Conservation (phyloP, 2,329 filamentous ascomycete genomes). For the Magnaporthales sp. region DNA sequence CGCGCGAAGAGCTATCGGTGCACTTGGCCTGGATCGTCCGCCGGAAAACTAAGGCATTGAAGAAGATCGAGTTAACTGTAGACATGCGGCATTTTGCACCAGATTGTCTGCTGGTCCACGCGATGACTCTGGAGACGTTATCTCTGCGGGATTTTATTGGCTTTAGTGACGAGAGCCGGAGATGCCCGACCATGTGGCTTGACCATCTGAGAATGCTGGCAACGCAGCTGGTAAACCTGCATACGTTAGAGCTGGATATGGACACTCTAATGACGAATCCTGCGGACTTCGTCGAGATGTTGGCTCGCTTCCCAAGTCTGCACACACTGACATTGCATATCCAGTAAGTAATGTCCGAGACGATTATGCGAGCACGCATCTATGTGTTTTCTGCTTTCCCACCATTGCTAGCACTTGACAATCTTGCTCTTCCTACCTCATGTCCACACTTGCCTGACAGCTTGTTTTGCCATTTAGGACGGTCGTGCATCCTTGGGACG, state of each 20-base stretch:
- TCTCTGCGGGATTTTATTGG: slow-evolving; percentile 36
- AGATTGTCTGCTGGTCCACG: slow-evolving; percentile 29
- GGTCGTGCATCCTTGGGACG: slow-evolving; percentile 23
- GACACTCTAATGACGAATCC: slow-evolving; percentile 25
- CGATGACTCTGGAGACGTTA: slow-evolving; percentile 25
- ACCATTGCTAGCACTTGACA: background rate
- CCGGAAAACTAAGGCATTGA: slow-evolving; percentile 26
- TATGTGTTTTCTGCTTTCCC: background rate
- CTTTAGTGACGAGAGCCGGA: slow-evolving; percentile 31
- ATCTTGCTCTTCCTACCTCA: background rate
- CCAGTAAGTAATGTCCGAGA: slow-evolving; percentile 14
- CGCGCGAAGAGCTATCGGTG: slow-evolving; percentile 28
- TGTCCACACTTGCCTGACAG: background rate
- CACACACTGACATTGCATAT: slow-evolving; percentile 33
- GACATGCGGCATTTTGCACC: slow-evolving; percentile 30
- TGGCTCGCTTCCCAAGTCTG: slow-evolving; percentile 30
- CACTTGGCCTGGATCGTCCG: slow-evolving; percentile 29
- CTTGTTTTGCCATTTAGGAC: slow-evolving; percentile 16
- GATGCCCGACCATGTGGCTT: slow-evolving; percentile 30
- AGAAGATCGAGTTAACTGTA: slow-evolving; percentile 30
- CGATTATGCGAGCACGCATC: background rate
- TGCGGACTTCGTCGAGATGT: slow-evolving; percentile 26
- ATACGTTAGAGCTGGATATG: slow-evolving; percentile 37
- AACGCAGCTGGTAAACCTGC: slow-evolving; percentile 20
- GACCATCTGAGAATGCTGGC: slow-evolving; percentile 26